Base-by-base conservation (phyloP, 2,329 filamentous ascomycete species). In the Pseudopithomyces maydicus region DNA sequence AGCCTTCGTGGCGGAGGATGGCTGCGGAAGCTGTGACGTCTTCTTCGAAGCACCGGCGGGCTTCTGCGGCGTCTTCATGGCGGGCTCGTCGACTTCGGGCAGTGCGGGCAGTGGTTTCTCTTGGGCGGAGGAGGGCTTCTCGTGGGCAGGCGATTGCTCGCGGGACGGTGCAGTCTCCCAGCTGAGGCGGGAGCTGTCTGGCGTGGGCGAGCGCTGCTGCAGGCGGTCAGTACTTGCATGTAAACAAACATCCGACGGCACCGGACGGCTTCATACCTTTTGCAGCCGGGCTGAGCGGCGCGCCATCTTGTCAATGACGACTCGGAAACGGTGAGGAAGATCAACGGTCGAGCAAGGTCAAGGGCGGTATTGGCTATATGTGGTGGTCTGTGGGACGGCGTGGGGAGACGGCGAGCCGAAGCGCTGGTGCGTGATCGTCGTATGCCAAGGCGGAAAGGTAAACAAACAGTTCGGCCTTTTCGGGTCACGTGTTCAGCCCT, bases 1-100 rank as follows among this genome's bases (percentile, higher is more conserved):
- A 26, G 67, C 64, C 19, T 66, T 56, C 36, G 66, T 57, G 35
- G 57, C 57, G 20, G 62, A 17, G 19, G n/a, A 68, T 57, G 53
- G 84, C 35, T 81, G 81, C 3, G 91, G 91, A 12, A 78, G 74
- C 45, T 66, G 68, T 11, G 70, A 65, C 23, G 67, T 59, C 46
- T 60, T 63, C 33, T 49, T 41, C n/a, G 22, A 38, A 15, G 47
- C 32, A 14, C n/a, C 32, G 2, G 57, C 52, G 12, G 66, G 57
- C 58, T 72, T 72, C 41, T 65, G 57, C 32, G 67, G 67, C 19
- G 66, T 71, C 59, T 65, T 66, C 47, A 60, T 62, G 14, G 48
- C 46, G n/a, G 62, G 55, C 43, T 67, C 65, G 17, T 52, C 22
- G 20, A 17, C 42, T 42, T 67, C 65, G n/a, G 56, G 14, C 14